Base-by-base conservation (phyloP, 1,284 basidiomycete genomes). In the Grifola frondosa region DNA sequence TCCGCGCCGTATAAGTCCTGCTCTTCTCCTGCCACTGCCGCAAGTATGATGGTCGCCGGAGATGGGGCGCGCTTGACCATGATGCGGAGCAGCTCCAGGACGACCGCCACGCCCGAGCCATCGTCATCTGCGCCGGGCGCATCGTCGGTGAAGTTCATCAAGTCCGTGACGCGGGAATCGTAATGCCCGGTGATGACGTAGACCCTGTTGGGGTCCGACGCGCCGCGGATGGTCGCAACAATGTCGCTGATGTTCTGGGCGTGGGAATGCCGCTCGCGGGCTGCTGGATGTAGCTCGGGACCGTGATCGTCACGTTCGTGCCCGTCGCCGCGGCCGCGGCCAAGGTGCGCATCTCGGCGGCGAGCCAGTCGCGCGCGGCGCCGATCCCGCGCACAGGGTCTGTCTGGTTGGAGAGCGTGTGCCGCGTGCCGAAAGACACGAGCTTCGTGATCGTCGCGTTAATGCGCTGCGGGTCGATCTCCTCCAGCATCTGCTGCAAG, bases 171-270 rank as follows among this genome's bases (percentile, higher is more conserved):
- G 5, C 74, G 66, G 22, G 73, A 74, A 61, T 78, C 75, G 50
- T 78, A 78, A 54, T 78, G 75, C 5, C 76, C 75, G 6, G 74
- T 73, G 34, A 77, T 66, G 41, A 78, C 69, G 46, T 78, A 78
- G n/a, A 71, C 68, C 21, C 75, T 65, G 48, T 75, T 70, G 9
- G 75, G 69, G 42, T 75, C 72, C 37, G 63, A 65, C 17, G 71
- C 64, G 15, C 76, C 75, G 30, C 60, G 62, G 37, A 80, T 65
- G 6, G 74, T 78, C 11, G 73, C 73, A 32, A 78, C 58, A 44
- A 80, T 63, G 54, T 79, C 74, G 52, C 67, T 74, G 58, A 78
- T 75, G 34, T 68, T 64, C 12, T 73, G 20, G 64, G 54, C 40
- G 59, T 65, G 6, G 69, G 68, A 45, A 78, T 70, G 4, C 57